Percentiles rank a stretch among this genome's conserved stretches.
phyloP scores from a whole-genome alignment of 805 yeast genomes.

The Starmerella bacillaris region DNA sequence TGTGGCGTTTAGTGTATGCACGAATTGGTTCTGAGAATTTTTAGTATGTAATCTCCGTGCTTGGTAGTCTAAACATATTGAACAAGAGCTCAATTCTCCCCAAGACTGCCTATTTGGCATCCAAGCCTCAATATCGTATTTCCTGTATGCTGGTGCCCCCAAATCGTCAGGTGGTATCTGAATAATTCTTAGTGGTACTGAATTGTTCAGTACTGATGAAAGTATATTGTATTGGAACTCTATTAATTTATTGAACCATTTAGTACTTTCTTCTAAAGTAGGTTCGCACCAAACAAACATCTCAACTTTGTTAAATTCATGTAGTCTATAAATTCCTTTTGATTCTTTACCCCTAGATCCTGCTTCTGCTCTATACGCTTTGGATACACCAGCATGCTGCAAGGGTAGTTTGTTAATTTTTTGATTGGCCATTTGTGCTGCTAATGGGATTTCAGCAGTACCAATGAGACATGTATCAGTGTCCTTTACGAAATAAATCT shows the following conservation, averaged over 20 bases:
- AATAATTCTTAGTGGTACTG: constrained; percentile 61
- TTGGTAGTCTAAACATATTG: constrained; percentile 86
- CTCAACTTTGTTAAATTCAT: constrained; percentile 91
- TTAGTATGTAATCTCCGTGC: constrained; percentile 58
- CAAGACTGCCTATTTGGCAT: constrained; percentile 91
- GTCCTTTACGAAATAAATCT: constrained; percentile 50
- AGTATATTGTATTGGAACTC: constrained; percentile 49
- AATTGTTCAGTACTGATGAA: constrained; percentile 26
- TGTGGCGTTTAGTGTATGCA: constrained; percentile 83
- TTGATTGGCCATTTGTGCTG: constrained; percentile 50
- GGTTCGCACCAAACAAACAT: constrained; percentile 52
- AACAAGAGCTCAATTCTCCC: constrained; percentile 85
- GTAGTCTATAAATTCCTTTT: constrained; percentile 81
- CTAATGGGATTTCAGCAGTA: constrained; percentile 89
- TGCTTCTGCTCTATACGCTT: constrained; percentile 89
- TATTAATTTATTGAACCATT: constrained; percentile 32
- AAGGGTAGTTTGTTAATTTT: constrained; percentile 23
- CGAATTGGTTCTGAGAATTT: constrained; percentile 29
- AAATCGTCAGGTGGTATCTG: constrained; percentile 81
- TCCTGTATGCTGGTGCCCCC: constrained; percentile 84
- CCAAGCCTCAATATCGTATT: constrained; percentile 90
- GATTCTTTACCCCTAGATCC: constrained; percentile 92
- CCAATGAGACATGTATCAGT: constrained; percentile 53
- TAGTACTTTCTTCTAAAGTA: constrained; percentile 19
- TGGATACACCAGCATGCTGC: constrained; percentile 40